These are phyloP conservation scores for Pontederia paniculata DNA, from an alignment of 176 grass and related monocot genomes.

Conservation along the genomic window DNA sequence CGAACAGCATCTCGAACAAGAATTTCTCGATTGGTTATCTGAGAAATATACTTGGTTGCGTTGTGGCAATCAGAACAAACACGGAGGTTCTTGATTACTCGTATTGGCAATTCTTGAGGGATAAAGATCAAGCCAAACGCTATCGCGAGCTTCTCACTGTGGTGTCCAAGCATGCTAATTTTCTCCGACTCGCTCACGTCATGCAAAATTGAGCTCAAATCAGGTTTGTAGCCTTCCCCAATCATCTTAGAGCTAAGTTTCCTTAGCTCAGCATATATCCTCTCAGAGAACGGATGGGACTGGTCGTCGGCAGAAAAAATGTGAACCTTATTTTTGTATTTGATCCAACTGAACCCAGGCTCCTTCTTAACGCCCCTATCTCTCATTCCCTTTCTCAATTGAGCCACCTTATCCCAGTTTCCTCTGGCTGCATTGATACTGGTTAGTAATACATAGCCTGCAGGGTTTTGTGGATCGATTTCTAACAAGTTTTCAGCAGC, in stretches of 20 bases:
- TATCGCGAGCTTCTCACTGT: conserved; percentile 66
- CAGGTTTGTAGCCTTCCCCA: conserved; percentile 58
- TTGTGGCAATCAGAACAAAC: conserved; percentile 58
- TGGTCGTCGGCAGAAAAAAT: conserved; percentile 69
- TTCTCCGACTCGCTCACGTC: conserved; percentile 51
- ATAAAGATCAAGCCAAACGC: conserved; percentile 56
- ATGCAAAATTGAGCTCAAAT: conserved; percentile 47
- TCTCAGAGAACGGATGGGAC: conserved; percentile 39
- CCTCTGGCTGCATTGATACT: conserved; percentile 60
- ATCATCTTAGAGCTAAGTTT: conserved; percentile 42
- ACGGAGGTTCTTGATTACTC: conserved; percentile 53
- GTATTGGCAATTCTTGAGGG: conserved; percentile 42
- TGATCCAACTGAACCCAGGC: conserved; percentile 78
- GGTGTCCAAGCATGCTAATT: conserved; percentile 51
- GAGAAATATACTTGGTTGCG: conserved; percentile 63
- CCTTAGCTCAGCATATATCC: conserved; percentile 45
- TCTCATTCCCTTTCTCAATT: conserved; percentile 50
- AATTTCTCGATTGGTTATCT: conserved; percentile 50
- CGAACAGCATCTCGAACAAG: conserved; percentile 52
- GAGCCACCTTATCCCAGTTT: conserved; percentile 49
- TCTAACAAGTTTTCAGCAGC: conserved; percentile 56
- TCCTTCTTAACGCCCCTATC: conserved; percentile 60
- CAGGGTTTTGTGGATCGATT: conserved; percentile 48
- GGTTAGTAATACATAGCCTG: conserved; percentile 50
- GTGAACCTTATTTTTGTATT: conserved; percentile 65